Base-by-base conservation (phyloP, 2,329 filamentous ascomycete genomes). In the Stagonosporopsis chrysanthemi region DNA sequence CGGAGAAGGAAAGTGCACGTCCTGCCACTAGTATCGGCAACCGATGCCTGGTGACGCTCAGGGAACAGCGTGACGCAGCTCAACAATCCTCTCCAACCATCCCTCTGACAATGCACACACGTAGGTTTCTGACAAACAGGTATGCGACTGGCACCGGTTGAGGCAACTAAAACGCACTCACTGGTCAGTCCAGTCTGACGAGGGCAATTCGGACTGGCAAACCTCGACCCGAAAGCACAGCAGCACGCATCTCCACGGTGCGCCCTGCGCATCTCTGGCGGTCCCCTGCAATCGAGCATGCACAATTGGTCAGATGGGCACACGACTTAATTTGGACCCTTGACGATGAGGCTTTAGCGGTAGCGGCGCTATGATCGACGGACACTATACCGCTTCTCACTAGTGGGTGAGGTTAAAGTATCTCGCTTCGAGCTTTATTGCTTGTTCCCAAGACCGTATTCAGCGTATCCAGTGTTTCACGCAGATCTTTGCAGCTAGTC, bases 391-490 rank as follows among this genome's bases (percentile, higher is more conserved):
- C 49, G 15, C n/a, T 41, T 40, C 29, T 11, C 26, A 33, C 46
- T 53, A 46, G 42, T 15, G 7, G 29, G 11, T 2, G 36, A 41
- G 42, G n/a, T 35, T 28, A 45, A 31, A 17, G 8, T 15, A 36
- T 29, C 43, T 59, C n/a, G 46, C 58, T 58, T 50, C 17, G 53
- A 47, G 14, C 40, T 49, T 44, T 46, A 49, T 40, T 55, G 53
- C 49, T 56, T 52, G 41, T 45, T 38, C 38, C 44, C 51, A 55
- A 55, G 55, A 45, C 55, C 55, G 55, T 58, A 58, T 58, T 53
- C 22, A 33, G 44, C 55, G 49, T 53, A 35, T 58, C 48, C 19
- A 29, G 24, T 36, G 49, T 58, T 49, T 52, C 49, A 53, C 38
- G 26, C 43, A 53, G 43, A 57, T 47, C 43, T 28, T 31, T 29